Conservation (phyloP, 768 basidiomycete species). For the Neoboletus subvelutipes region DNA sequence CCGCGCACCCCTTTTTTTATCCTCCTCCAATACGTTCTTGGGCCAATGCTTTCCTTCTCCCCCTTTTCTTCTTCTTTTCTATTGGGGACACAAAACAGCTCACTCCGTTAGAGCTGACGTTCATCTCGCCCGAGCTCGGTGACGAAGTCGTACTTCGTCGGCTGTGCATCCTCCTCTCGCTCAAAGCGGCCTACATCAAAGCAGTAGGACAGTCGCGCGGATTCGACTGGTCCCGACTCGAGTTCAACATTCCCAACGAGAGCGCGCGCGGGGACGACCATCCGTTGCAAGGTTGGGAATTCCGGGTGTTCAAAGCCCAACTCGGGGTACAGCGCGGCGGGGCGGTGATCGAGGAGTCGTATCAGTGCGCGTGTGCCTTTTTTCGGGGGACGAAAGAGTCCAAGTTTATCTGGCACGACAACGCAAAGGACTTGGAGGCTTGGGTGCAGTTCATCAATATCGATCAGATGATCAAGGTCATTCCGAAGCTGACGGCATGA, state of each 20-base stretch:
- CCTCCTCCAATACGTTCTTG: not conserved
- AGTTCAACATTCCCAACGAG: constrained; percentile 71
- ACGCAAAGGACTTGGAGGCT: constrained; percentile 61
- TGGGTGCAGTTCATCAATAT: constrained; percentile 87
- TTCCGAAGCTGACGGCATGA: constrained; percentile 67
- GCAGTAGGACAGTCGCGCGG: constrained; percentile 80
- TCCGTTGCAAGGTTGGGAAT: constrained; percentile 80
- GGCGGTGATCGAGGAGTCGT: constrained; percentile 56
- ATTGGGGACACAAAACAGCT: constrained; percentile 31
- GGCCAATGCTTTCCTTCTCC: too few relatives aligned
- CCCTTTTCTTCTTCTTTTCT: too few relatives aligned
- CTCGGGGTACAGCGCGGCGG: constrained; percentile 65
- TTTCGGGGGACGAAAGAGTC: constrained; percentile 66
- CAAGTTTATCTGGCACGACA: constrained; percentile 72
- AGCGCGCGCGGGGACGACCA: constrained; percentile 66
- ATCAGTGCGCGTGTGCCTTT: constrained; percentile 77
- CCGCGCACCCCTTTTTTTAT: too few relatives aligned
- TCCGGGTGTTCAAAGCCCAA: constrained; percentile 73
- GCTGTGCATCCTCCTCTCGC: constrained; percentile 71
- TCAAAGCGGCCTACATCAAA: constrained; percentile 81
- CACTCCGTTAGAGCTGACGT: constrained; percentile 51
- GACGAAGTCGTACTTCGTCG: constrained; percentile 72
- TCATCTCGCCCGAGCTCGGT: constrained; percentile 48
- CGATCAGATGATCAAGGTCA: constrained; percentile 78
- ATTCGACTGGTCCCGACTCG: constrained; percentile 79